phyloP scores from a whole-genome alignment of 768 basidiomycete species.

The Tricholoma furcatifolium region DNA sequence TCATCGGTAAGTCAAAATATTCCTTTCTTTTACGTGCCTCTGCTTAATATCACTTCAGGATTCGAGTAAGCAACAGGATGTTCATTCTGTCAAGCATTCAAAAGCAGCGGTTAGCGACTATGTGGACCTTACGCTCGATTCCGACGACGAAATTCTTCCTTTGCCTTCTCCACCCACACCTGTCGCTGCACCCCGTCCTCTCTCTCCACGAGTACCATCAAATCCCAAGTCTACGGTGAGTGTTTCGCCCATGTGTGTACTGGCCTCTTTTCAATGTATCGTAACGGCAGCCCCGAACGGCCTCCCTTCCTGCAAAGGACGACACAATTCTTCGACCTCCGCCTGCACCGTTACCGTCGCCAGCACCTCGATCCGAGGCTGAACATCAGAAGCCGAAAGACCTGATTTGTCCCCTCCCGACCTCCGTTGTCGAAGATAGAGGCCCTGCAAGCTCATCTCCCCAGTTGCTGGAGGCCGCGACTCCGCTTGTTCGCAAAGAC shows the following conservation, averaged over 20 bases:
- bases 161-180: not conserved
- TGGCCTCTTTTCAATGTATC: no score
- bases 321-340: no score
- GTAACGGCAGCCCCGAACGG: no score
- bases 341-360: no score
- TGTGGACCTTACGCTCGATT: slow-evolving; percentile 12
- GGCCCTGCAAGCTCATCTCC: not conserved
- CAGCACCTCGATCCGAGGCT: no score
- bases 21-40: no score
- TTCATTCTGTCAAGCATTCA: not conserved
- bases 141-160: slow-evolving; percentile 4
- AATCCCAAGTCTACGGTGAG: not conserved
- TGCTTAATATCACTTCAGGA: no score
- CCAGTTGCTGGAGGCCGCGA: not conserved
- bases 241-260: no score
- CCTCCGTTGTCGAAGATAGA: not conserved
- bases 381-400: no score
- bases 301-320: no score
- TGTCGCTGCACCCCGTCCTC: not conserved
- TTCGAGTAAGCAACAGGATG: not conserved
- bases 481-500: not conserved
- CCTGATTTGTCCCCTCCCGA: no score
- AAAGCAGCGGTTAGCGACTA: not conserved
- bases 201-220: not conserved
- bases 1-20: no score